A percentile compares a stretch with the other conserved stretches of the same genome.
Conservation (phyloP, 257 asterid genomes). For the Fraxinus anomala region DNA sequence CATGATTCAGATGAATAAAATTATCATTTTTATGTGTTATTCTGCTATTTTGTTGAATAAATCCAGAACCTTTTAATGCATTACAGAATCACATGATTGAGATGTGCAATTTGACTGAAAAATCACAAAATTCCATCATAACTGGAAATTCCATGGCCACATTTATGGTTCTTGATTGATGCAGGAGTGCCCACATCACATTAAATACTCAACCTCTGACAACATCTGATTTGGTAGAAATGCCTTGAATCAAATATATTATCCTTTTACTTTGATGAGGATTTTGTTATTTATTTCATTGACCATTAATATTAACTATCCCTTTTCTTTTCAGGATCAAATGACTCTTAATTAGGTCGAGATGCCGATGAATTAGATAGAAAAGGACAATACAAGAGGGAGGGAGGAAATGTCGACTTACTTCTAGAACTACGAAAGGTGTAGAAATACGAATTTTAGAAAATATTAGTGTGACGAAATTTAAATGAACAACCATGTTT, state of each 20-base stretch:
- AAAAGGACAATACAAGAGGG: too few species aligned
- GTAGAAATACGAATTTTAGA: too few species aligned
- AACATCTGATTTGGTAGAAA: conserved; percentile 30
- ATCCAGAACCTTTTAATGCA: background rate
- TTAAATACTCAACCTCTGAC: conserved; percentile 27
- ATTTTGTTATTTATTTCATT: conserved; percentile 4
- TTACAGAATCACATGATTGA: background rate
- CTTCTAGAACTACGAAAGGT: too few species aligned
- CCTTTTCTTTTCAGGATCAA: background rate
- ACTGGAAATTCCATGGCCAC: conserved; percentile 20
- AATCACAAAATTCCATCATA: conserved; percentile 1
- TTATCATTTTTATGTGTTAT: background rate
- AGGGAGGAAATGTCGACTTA: too few species aligned
- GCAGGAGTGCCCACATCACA: conserved; percentile 21
- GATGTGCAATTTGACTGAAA: background rate
- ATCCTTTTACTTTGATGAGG: background rate
- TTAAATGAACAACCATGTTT: conserved; percentile 13
- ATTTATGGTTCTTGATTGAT: conserved; percentile 20
- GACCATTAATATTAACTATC: too few species aligned
- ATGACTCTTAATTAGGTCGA: too few species aligned
- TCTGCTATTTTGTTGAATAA: background rate
- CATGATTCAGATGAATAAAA: background rate
- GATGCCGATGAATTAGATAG: too few species aligned
- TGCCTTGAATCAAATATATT: background rate
- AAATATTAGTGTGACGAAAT: background rate